phyloP scores from a whole-genome alignment of 805 yeast genomes.

The Candida parachauliodes region DNA sequence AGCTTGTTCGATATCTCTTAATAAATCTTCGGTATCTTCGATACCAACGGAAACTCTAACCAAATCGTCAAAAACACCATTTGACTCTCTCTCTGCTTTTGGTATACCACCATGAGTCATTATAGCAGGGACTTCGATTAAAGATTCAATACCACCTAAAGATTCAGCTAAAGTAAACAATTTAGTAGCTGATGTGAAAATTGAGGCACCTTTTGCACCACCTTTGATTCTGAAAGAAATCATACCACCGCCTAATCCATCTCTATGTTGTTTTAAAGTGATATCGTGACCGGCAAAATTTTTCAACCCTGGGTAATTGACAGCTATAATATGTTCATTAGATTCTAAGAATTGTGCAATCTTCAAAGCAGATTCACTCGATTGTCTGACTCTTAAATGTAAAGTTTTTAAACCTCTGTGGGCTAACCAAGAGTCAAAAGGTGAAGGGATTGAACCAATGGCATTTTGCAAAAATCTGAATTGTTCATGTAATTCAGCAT shows the following conservation, averaged over 20 bases:
- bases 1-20: slow-evolving; percentile 70
- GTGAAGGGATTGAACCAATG: slow-evolving; percentile 83
- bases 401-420: slow-evolving; percentile 88
- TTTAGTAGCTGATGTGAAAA: slow-evolving; percentile 69
- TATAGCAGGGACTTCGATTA: slow-evolving; percentile 82
- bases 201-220: slow-evolving; percentile 72
- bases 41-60: slow-evolving; percentile 84
- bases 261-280: slow-evolving; percentile 73
- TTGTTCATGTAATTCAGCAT: slow-evolving; percentile 54
- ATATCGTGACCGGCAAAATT: slow-evolving; percentile 60
- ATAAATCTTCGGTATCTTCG: slow-evolving; percentile 75
- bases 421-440: slow-evolving; percentile 90
- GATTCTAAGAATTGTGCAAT: slow-evolving; percentile 62
- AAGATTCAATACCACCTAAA: slow-evolving; percentile 83
- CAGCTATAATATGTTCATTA: slow-evolving; percentile 54
- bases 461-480: slow-evolving; percentile 82
- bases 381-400: slow-evolving; percentile 73
- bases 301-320: slow-evolving; percentile 81
- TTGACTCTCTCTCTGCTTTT: slow-evolving; percentile 67
- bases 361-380: slow-evolving; percentile 60
- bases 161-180: slow-evolving; percentile 86
- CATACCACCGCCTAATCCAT: slow-evolving; percentile 89
- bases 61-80: slow-evolving; percentile 79
- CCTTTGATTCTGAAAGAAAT: slow-evolving; percentile 83
- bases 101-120: slow-evolving; percentile 95